A percentile compares a stretch with the other conserved stretches of the same genome.
Evolutionary conservation across 2,329 filamentous ascomycete genomes (phyloP).

Genomic region (Fusarium papillatum): DNA sequence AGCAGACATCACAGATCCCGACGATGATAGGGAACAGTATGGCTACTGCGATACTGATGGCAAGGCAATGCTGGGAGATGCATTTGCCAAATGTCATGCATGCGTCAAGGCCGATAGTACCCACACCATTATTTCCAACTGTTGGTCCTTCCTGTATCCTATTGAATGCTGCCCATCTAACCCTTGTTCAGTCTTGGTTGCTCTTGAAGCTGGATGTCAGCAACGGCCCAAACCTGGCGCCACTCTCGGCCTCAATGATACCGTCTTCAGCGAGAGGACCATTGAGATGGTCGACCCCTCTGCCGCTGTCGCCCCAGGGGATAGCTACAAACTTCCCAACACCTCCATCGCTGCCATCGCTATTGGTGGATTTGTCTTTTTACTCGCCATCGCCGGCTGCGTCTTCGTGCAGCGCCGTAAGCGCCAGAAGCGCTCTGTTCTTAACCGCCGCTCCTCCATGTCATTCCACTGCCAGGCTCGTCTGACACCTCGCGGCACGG

Average conservation of each 20-base stretch:
- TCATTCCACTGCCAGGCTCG: constrained; percentile 66
- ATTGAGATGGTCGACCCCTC: constrained; percentile 52
- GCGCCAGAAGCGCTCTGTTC: constrained; percentile 51
- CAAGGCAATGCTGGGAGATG: constrained; percentile 48
- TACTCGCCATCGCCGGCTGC: constrained; percentile 55
- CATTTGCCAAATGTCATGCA: constrained; percentile 56
- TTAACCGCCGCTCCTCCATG: constrained; percentile 54
- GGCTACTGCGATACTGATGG: constrained; percentile 61
- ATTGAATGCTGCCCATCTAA: constrained; percentile 4
- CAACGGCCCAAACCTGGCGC: constrained; percentile 57
- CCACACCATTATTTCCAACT: constrained; percentile 63
- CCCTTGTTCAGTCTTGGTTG: constrained; percentile 58
- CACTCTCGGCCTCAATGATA: constrained; percentile 57
- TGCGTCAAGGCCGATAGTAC: constrained; percentile 60
- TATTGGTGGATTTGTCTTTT: constrained; percentile 53
- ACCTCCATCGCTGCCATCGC: constrained; percentile 60
- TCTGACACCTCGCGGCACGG: constrained; percentile 39
- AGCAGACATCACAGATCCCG: constrained; percentile 53
- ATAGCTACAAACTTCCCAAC: constrained; percentile 47
- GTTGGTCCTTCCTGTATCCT: constrained; percentile 48
- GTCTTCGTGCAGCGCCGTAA: constrained; percentile 61
- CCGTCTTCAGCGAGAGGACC: constrained; percentile 56
- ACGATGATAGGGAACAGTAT: constrained; percentile 51
- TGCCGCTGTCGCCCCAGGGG: constrained; percentile 20
- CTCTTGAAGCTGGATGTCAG: constrained; percentile 64